Evolutionary conservation across 108 stramenopile species (phyloP).

Genomic region (Discostella stelligeroides): DNA sequence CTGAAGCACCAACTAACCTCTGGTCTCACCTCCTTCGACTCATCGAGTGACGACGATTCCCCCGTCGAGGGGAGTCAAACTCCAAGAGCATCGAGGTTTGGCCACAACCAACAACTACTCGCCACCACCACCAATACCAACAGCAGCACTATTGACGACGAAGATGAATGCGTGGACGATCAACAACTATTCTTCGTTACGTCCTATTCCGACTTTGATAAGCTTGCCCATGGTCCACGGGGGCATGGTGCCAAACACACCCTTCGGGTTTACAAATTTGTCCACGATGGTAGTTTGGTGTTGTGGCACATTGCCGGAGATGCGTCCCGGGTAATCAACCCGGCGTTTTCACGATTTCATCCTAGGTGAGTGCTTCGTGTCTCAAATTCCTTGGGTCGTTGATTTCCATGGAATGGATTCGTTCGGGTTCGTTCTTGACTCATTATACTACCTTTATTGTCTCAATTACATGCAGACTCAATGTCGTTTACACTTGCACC

Average conservation of each 20-base stretch:
- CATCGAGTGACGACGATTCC: constrained; percentile 1
- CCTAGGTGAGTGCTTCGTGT: constrained; percentile 50
- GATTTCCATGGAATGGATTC: no score
- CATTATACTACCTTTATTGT: no score
- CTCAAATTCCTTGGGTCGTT: no score
- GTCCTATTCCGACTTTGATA: constrained; percentile 78
- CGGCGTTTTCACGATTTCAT: constrained; percentile 93
- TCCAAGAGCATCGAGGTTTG: neutral
- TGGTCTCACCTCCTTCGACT: constrained; percentile 2
- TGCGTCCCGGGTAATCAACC: constrained; percentile 81
- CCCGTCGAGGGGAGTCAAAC: neutral
- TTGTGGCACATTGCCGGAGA: constrained; percentile 81
- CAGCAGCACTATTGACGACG: neutral
- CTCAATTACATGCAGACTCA: no score
- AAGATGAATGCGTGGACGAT: constrained; percentile 16
- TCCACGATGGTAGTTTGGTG: constrained; percentile 83
- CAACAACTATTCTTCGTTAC: constrained; percentile 78
- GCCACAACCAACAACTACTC: neutral
- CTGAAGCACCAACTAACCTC: constrained; percentile 7
- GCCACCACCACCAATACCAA: no score
- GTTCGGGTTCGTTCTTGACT: no score
- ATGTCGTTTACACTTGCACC: constrained; percentile 96
- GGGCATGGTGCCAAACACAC: constrained; percentile 80
- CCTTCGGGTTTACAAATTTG: constrained; percentile 83
- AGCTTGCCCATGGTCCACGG: constrained; percentile 90